These are phyloP conservation scores for Gossypium davidsonii DNA, from an alignment of 441 rosid species.

Conservation along the genomic window DNA sequence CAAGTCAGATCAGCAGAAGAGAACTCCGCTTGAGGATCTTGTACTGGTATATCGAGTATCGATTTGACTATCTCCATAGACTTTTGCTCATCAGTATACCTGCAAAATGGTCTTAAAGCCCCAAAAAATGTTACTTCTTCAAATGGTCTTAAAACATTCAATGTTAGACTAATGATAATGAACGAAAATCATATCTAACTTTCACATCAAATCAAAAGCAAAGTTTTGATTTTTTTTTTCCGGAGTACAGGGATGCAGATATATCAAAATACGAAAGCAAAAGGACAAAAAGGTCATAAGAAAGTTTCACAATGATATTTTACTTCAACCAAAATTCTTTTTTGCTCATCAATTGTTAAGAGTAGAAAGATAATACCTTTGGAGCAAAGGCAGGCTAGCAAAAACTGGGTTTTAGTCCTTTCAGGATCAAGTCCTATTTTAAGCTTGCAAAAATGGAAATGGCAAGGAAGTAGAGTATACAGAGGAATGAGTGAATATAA, in stretches of 20 bases:
- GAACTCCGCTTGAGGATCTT: slow-evolving; percentile 65
- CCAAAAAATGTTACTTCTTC: neutral
- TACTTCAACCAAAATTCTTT: neutral
- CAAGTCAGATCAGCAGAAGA: slow-evolving; percentile 66
- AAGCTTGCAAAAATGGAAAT: neutral
- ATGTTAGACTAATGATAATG: neutral
- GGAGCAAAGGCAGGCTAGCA: neutral
- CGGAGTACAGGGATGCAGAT: neutral
- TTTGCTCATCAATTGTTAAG: neutral
- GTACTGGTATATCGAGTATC: slow-evolving; percentile 49
- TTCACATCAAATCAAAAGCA: neutral
- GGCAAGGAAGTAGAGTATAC: neutral
- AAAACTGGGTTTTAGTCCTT: neutral
- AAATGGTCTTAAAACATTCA: neutral
- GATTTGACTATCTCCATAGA: slow-evolving; percentile 56
- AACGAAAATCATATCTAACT: neutral
- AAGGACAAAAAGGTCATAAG: neutral
- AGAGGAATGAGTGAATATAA: neutral
- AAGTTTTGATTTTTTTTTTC: neutral
- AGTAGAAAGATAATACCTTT: neutral
- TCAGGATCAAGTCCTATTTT: neutral
- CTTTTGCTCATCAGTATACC: slow-evolving; percentile 9
- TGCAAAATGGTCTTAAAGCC: slow-evolving; percentile 11
- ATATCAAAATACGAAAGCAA: neutral
- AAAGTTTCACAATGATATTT: neutral